These are phyloP conservation scores for Trichoderma aggressivum DNA, from an alignment of 2,329 filamentous ascomycete species.

Conservation along the genomic window DNA sequence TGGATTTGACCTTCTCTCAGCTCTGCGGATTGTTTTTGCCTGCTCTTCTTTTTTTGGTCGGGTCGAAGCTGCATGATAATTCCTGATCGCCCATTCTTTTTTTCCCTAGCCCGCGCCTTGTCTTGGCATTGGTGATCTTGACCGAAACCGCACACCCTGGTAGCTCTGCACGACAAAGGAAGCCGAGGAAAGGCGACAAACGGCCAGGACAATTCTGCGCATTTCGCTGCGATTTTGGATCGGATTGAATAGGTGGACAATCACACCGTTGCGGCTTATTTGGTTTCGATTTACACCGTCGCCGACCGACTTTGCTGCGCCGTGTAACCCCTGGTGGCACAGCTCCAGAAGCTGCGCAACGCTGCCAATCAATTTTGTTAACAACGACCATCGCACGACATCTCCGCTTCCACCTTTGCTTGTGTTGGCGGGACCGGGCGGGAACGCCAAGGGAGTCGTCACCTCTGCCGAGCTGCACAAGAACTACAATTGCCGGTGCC, in stretches of 20 bases:
- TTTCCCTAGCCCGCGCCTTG: not conserved
- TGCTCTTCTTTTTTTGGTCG: not conserved
- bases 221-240: not conserved
- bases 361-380: not conserved
- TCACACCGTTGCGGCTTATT: not conserved
- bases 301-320: not conserved
- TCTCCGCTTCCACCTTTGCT: not conserved
- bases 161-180: not conserved
- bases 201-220: not conserved
- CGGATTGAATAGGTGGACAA: not conserved
- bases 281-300: not conserved
- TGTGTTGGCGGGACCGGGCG: not conserved
- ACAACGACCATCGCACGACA: not conserved
- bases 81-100: not conserved
- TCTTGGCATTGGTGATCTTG: slow-evolving; percentile 8
- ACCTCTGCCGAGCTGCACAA: not conserved
- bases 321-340: not conserved
- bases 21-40: not conserved
- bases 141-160: not conserved
- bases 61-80: not conserved
- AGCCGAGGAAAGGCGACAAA: not conserved
- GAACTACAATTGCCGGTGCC: not conserved
- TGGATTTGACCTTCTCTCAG: not conserved
- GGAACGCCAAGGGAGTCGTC: not conserved
- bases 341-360: not conserved